Percentiles rank a stretch among this genome's conserved stretches.
Evolutionary conservation across 257 asterid species (phyloP).

Genomic region (Nicotiana attenuata): DNA sequence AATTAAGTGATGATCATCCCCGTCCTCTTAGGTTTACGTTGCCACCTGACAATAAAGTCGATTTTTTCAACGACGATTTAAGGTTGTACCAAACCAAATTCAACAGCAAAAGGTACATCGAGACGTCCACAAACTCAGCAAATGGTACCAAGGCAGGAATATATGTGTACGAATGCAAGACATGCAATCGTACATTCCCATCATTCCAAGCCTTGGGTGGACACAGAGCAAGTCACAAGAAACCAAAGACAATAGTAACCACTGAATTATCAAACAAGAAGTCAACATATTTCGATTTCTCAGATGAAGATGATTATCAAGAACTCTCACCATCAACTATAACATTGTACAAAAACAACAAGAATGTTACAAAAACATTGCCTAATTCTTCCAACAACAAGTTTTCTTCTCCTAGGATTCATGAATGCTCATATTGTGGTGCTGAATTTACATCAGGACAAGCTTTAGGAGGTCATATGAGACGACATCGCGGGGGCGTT

Average conservation of each 20-base stretch:
- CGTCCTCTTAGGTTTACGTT: not conserved
- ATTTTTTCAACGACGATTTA: not conserved
- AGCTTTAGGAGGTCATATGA: constrained; percentile 72
- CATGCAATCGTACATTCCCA: constrained; percentile 47
- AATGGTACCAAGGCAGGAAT: constrained; percentile 33
- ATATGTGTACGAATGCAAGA: constrained; percentile 56
- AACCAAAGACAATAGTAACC: constrained; percentile 34
- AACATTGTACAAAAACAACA: constrained; percentile 17
- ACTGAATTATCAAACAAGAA: not conserved
- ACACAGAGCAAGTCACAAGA: constrained; percentile 69
- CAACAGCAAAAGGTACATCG: constrained; percentile 35
- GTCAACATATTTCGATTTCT: not conserved
- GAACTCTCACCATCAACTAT: constrained; percentile 22
- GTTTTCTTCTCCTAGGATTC: constrained; percentile 35
- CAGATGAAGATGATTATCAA: constrained; percentile 36
- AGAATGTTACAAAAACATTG: not conserved
- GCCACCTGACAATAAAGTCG: not conserved
- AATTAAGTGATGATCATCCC: constrained; percentile 8
- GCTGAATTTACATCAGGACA: constrained; percentile 66
- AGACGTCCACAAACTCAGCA: constrained; percentile 18
- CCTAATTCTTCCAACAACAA: constrained; percentile 14
- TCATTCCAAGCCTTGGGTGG: constrained; percentile 80
- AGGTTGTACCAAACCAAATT: constrained; percentile 18
- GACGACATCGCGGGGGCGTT: constrained; percentile 42
- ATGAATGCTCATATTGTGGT: constrained; percentile 56